Conservation (phyloP, 805 yeast species). For the Saturnispora mendoncae region DNA sequence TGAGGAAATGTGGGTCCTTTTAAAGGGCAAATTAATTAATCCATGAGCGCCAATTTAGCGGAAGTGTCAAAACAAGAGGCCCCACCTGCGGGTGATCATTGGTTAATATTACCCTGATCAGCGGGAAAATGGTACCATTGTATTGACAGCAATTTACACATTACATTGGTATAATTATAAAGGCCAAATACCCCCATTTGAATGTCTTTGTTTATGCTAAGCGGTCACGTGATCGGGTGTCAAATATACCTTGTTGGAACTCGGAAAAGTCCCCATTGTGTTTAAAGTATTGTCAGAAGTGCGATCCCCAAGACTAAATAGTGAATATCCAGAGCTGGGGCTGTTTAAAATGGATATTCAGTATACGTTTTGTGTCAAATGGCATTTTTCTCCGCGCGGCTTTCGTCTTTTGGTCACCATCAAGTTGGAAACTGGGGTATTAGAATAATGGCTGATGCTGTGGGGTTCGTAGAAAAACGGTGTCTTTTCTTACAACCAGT, state of each 20-base stretch:
- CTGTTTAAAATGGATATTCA: too few species aligned
- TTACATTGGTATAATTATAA: background rate
- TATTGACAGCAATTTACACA: background rate
- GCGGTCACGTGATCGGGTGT: background rate
- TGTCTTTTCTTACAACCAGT: too few species aligned
- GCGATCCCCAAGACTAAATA: too few species aligned
- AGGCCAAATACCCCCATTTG: background rate
- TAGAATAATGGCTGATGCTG: too few species aligned
- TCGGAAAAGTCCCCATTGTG: background rate
- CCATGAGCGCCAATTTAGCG: background rate
- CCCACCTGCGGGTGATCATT: background rate
- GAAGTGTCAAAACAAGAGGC: conserved; percentile 1
- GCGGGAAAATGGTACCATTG: background rate
- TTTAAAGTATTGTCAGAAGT: background rate
- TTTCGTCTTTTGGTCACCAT: too few species aligned
- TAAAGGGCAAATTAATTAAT: background rate
- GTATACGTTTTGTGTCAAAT: too few species aligned
- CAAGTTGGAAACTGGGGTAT: too few species aligned
- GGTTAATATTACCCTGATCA: background rate
- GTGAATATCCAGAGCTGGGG: too few species aligned
- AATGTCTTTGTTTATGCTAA: background rate
- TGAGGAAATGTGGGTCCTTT: background rate
- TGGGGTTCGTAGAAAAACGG: too few species aligned
- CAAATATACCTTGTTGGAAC: background rate
- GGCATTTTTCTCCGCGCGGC: too few species aligned